Evolutionary conservation across 306 rosid species (phyloP).

Genomic region (Casuarina glauca): DNA sequence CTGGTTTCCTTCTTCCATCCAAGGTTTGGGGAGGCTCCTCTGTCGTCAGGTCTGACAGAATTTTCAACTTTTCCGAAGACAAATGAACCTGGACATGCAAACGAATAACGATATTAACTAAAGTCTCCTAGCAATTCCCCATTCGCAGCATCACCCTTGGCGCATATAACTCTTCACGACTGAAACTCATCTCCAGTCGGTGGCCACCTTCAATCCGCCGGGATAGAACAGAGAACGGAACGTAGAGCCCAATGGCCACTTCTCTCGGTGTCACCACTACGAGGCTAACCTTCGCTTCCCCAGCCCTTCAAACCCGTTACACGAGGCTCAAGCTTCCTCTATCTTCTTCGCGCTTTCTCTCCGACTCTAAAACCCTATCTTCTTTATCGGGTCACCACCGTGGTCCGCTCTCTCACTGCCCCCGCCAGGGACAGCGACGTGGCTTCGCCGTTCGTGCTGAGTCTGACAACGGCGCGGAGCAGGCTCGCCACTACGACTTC

Average conservation of each 20-base stretch:
- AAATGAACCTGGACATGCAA: too few species aligned
- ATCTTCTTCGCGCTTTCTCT: constrained; percentile 21
- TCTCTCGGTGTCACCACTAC: constrained; percentile 35
- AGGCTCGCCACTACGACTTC: constrained; percentile 57
- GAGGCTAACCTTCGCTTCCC: constrained; percentile 39
- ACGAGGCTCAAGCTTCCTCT: constrained; percentile 30
- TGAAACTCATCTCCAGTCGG: too few species aligned
- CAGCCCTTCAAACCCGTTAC: constrained; percentile 38
- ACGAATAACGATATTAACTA: too few species aligned
- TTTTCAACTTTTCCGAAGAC: too few species aligned
- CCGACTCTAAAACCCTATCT: constrained; percentile 26
- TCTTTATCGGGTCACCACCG: constrained; percentile 11
- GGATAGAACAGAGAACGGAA: not conserved
- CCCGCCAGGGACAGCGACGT: constrained; percentile 23
- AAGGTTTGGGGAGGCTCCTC: too few species aligned
- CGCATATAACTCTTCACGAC: too few species aligned
- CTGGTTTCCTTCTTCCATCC: too few species aligned
- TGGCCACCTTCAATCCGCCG: too few species aligned
- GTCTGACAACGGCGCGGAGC: constrained; percentile 55
- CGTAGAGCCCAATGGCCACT: constrained; percentile 35
- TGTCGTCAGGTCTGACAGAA: too few species aligned
- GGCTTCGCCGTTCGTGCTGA: constrained; percentile 42
- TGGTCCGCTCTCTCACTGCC: constrained; percentile 21
- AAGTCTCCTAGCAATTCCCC: too few species aligned
- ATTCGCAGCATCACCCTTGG: too few species aligned